A percentile compares a stretch with the other conserved stretches of the same genome.
Conservation (phyloP, 352 stramenopile species). For the Phytophthora quininea region DNA sequence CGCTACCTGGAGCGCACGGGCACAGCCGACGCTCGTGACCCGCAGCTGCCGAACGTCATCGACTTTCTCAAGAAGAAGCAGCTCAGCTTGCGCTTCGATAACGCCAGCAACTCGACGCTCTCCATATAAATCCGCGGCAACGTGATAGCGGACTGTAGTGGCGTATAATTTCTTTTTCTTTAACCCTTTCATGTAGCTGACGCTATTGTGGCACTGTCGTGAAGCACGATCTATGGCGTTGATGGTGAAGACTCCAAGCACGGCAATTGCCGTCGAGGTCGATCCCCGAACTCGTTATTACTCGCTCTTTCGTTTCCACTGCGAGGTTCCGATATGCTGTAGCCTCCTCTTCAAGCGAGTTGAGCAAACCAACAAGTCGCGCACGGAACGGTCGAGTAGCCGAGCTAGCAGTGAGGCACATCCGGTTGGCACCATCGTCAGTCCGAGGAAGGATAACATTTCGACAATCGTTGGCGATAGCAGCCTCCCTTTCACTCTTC, state of each 20-base stretch:
- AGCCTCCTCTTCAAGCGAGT: constrained; percentile 75
- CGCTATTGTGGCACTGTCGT: constrained; percentile 6
- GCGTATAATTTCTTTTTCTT: background rate
- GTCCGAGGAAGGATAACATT: constrained; percentile 8
- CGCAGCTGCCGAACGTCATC: constrained; percentile 78
- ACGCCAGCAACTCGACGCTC: constrained; percentile 81
- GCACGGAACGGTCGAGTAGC: constrained; percentile 51
- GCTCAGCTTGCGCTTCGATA: constrained; percentile 86
- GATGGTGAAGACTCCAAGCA: constrained; percentile 13
- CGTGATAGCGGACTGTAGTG: too few relatives aligned
- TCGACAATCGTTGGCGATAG: background rate
- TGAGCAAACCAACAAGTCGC: constrained; percentile 65
- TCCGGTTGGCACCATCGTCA: constrained; percentile 15
- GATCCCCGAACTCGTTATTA: constrained; percentile 11
- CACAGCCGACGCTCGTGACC: constrained; percentile 65
- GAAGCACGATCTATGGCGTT: too few relatives aligned
- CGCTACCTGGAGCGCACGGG: constrained; percentile 83
- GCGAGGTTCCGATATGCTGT: constrained; percentile 41
- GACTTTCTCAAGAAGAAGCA: constrained; percentile 91
- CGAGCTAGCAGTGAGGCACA: constrained; percentile 24
- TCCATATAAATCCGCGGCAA: constrained; percentile 61
- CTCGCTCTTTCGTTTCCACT: constrained; percentile 31
- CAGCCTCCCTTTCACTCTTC: background rate
- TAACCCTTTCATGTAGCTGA: background rate
- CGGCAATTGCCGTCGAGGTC: constrained; percentile 18